Base-by-base conservation (phyloP, 2,329 filamentous ascomycete species). In the Aspergillus fumigatiaffinis region DNA sequence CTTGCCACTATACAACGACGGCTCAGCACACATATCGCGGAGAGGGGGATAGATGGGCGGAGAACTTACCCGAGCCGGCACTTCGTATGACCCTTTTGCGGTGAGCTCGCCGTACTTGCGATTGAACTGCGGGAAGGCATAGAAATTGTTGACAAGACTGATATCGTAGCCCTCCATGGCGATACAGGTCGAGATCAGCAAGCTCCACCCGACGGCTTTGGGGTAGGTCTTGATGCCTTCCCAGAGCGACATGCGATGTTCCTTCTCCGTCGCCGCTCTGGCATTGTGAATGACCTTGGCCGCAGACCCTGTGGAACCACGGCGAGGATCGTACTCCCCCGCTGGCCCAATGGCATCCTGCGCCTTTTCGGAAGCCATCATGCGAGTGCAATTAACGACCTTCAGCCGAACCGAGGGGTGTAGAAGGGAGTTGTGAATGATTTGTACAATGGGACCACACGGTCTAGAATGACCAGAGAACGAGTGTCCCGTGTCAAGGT, bases 121-220 rank as follows among this genome's bases (percentile, higher is more conserved):
- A 53, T 73, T 76, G 63, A 78, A 78, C 52, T 71, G 67, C 0
- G 67, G 64, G 53, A 77, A 76, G 61, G 67, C 75, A 76, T 85
- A 92, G 69, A 94, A 91, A 74, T 92, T 92, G 78, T 88, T 91
- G 66, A 94, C 85, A 53, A 95, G 79, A 67, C 85, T 87, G 57
- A 94, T 81, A 70, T 96, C 91, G 77, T 92, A 95, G 35, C 90
- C 91, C 74, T 96, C 91, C 92, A 96, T 96, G 67, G 85, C 86
- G 68, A 96, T 94, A 71, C 89, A 92, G 0, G 90, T 93, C n/a
- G 89, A 93, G 73, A 96, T 92, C 58, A 95, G 79, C 52, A 96
- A 68, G 66, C 87, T 91, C 90, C 91, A 96, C 23, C 79, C 82
- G 56, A 95, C 87, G 23, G 92, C 92, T 78, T 95, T 93, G 57